Evolutionary conservation across 2,329 filamentous ascomycete species (phyloP).

Genomic region (Aspergillus novoparasiticus): DNA sequence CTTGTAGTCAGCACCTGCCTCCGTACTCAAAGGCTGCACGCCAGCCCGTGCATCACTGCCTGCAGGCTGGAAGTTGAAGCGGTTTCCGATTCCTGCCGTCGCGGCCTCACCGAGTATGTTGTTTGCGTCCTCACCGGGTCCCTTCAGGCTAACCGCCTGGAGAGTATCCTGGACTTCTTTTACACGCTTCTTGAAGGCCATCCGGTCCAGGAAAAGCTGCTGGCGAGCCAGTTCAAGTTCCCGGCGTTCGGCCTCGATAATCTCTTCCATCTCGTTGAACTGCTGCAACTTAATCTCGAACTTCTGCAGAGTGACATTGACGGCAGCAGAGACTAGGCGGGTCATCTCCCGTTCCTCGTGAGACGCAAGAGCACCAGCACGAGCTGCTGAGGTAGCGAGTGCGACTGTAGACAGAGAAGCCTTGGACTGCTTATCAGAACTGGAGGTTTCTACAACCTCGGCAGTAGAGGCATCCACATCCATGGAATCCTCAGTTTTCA

Average conservation of each 20-base stretch:
- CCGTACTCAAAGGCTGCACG: slow-evolving; percentile 44
- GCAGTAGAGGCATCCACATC: slow-evolving; percentile 51
- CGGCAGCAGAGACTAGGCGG: slow-evolving; percentile 83
- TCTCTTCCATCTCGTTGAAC: slow-evolving; percentile 93
- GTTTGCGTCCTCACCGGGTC: slow-evolving; percentile 44
- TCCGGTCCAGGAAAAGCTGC: slow-evolving; percentile 87
- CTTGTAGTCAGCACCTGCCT: slow-evolving; percentile 45
- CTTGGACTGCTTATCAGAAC: slow-evolving; percentile 48
- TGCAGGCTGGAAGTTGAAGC: slow-evolving; percentile 44
- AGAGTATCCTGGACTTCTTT: slow-evolving; percentile 78
- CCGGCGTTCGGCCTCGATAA: slow-evolving; percentile 86
- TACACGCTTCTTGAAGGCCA: slow-evolving; percentile 86
- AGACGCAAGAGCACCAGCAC: slow-evolving; percentile 83
- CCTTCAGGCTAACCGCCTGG: slow-evolving; percentile 45
- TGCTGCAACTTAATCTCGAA: slow-evolving; percentile 94
- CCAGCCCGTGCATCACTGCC: slow-evolving; percentile 33
- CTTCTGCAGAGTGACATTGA: slow-evolving; percentile 94
- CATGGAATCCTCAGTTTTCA: slow-evolving; percentile 62
- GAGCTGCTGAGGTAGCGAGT: slow-evolving; percentile 81
- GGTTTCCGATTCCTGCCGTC: slow-evolving; percentile 40
- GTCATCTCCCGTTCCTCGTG: slow-evolving; percentile 98
- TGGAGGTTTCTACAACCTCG: slow-evolving; percentile 50
- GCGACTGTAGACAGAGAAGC: slow-evolving; percentile 69
- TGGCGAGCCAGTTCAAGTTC: slow-evolving; percentile 91
- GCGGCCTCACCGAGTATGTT: slow-evolving; percentile 38